Evolutionary conservation across 768 basidiomycete species (phyloP), one percentile per base, ranked within the genome.

Genomic region (Auriscalpium orientale): DNA sequence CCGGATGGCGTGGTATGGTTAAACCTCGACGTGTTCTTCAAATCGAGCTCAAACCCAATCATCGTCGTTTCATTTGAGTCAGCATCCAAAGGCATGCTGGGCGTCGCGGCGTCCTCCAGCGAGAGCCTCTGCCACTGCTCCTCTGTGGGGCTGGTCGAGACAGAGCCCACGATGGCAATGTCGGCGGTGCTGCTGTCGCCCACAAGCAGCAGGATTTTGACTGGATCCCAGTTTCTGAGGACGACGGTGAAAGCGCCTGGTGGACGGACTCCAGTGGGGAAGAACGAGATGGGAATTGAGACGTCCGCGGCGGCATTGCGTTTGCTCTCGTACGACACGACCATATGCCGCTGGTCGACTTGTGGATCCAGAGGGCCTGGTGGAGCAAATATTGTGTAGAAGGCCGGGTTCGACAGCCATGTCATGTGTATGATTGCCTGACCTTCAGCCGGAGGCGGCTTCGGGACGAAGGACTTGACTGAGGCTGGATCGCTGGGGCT

Each of bases 391-490:
- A 81, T 79, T 20, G 80, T 76, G 55, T 85, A 76, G 67, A 91
- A 90, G 3, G 84, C 82, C 22, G 84, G 77, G 16, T 80, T 80
- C 1, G 84, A 77, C 8, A 91, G 74, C 89, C 89, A 92, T 22
- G 78, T 74, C 9, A 81, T 68, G 7, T 83, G 81, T 28, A 83
- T 73, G 36, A 73, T 47, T 76, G 77, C 63, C 70, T 73, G 58
- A 64, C 67, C 74, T 44, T 74, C 71, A 12, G 76, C 70, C 0
- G 83, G 78, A 1, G 82, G 76, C 18, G 89, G 85, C 7, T 60
- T 68, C 3, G 76, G 72, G 38, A 90, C 74, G 59, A 82, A 79
- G 50, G 77, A 81, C 64, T 87, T 81, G 7, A 76, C 74, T 2
- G 72, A 69, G 6, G 77, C 70, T 10, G 80, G 80, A 54, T 81